Evolutionary conservation across 345 rosid genomes (phyloP).

Genomic region (Corchorus capsularis): DNA sequence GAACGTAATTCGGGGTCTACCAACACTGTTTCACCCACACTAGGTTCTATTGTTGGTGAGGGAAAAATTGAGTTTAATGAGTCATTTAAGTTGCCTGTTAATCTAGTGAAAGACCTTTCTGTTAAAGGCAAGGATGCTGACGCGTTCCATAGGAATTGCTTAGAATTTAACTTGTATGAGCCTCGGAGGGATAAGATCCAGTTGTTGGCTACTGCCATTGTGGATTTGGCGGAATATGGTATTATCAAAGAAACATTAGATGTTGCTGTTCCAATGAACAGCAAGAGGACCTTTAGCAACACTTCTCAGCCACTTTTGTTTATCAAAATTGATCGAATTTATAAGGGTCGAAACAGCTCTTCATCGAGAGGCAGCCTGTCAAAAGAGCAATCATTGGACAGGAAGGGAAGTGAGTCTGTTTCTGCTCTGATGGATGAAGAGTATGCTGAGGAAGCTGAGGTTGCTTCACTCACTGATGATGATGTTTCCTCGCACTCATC

Average conservation of each 20-base stretch:
- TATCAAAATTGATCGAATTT: conserved; percentile 59
- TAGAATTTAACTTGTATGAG: conserved; percentile 83
- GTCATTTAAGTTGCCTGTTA: conserved; percentile 74
- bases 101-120: conserved; percentile 58
- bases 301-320: conserved; percentile 70
- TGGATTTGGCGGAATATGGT: conserved; percentile 82
- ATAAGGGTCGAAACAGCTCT: conserved; percentile 42
- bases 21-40: conserved; percentile 57
- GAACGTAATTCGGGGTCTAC: conserved; percentile 74
- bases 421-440: conserved; percentile 77
- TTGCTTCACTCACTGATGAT: conserved; percentile 69
- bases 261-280: conserved; percentile 65
- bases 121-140: conserved; percentile 55
- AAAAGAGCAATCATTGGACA: conserved; percentile 41
- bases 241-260: conserved; percentile 50
- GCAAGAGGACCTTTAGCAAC: conserved; percentile 72
- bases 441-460: conserved; percentile 81
- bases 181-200: conserved; percentile 86
- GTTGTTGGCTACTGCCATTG: conserved; percentile 69
- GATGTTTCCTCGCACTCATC: conserved; percentile 87
- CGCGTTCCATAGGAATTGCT: conserved; percentile 58
- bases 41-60: conserved; percentile 73
- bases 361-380: conserved; percentile 41
- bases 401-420: conserved; percentile 64
- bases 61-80: conserved; percentile 86